These are phyloP conservation scores for Pachyrhizus erosus DNA, from an alignment of 306 rosid genomes.

Conservation along the genomic window DNA sequence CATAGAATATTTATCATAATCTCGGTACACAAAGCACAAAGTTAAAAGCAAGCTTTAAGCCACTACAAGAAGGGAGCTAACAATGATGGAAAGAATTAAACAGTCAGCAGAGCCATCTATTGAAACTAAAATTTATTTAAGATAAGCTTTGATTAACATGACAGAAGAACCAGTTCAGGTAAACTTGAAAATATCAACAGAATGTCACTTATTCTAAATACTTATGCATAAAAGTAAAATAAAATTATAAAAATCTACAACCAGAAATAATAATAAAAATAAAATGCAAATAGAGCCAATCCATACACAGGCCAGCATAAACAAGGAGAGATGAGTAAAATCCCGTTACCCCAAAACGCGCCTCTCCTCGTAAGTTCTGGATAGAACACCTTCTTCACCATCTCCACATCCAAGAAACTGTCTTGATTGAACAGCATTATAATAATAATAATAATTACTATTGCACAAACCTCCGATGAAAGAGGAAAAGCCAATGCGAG, in stretches of 20 bases:
- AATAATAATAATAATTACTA: not conserved
- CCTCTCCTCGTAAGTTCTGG: conserved; percentile 86
- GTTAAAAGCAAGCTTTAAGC: not conserved
- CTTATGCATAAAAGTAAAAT: not conserved
- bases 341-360: conserved; percentile 76
- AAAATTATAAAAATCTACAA: not conserved
- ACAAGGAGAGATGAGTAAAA: not conserved
- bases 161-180: not conserved
- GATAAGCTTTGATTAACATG: not conserved
- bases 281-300: not conserved
- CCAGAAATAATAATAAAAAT: not conserved
- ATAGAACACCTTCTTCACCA: conserved; percentile 79
- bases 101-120: not conserved
- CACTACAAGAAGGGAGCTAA: not conserved
- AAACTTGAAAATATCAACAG: not conserved
- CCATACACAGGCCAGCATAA: not conserved
- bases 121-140: not conserved
- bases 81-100: not conserved
- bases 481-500: conserved; percentile 26
- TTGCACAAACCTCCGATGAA: conserved; percentile 19
- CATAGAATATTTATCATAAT: conserved; percentile 1
- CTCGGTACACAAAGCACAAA: not conserved
- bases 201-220: not conserved
- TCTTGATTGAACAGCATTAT: conserved; percentile 53
- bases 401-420: conserved; percentile 88